Evolutionary conservation across 306 rosid species (phyloP).

Genomic region (Vigna reflexopilosa): DNA sequence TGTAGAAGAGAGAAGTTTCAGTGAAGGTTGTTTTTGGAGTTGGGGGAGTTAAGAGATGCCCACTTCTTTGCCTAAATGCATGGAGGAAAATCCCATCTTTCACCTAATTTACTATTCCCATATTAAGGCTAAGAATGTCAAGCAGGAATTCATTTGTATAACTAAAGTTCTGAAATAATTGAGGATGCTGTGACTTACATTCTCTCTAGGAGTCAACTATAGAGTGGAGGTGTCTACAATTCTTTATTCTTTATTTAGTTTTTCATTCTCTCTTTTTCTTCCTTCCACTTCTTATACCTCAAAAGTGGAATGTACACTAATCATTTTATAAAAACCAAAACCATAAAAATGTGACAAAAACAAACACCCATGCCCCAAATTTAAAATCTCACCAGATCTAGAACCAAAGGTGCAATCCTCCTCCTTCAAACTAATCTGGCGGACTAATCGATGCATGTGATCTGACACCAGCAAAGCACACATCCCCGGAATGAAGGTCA

Average conservation of each 20-base stretch:
- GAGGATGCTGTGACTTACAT: too few species aligned
- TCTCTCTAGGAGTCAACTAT: neutral
- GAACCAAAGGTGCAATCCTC: constrained; percentile 65
- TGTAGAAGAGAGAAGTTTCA: constrained; percentile 14
- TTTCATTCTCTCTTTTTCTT: neutral
- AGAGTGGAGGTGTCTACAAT: neutral
- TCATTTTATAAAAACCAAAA: neutral
- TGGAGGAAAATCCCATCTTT: constrained; percentile 5
- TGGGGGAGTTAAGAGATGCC: constrained; percentile 1
- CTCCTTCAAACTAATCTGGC: constrained; percentile 68
- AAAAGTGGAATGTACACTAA: neutral
- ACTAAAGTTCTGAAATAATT: too few species aligned
- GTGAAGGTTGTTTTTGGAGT: constrained; percentile 15
- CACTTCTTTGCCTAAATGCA: constrained; percentile 14
- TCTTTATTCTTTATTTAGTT: too few species aligned
- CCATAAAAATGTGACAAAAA: constrained; percentile 37
- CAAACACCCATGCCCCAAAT: constrained; percentile 9
- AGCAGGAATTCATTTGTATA: too few species aligned
- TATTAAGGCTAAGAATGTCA: constrained; percentile 3
- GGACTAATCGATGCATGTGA: constrained; percentile 58
- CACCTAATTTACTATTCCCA: neutral
- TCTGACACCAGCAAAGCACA: constrained; percentile 70
- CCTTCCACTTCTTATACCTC: neutral
- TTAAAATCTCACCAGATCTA: constrained; percentile 55
- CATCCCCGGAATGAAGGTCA: constrained; percentile 55